phyloP scores from a whole-genome alignment of 1,139 yeast genomes.

The Insectozyma bohioensis region DNA sequence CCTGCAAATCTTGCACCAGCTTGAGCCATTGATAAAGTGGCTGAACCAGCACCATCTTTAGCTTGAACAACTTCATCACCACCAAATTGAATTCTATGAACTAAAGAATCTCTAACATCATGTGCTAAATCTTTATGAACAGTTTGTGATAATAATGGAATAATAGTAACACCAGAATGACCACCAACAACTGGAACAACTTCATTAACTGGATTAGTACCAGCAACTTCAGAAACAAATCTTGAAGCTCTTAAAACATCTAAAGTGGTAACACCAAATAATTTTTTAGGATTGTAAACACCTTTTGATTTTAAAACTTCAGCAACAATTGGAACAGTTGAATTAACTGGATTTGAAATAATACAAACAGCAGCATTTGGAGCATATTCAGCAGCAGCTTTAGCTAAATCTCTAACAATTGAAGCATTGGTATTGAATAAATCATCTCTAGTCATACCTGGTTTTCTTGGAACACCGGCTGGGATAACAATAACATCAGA shows the following conservation, averaged over 20 bases:
- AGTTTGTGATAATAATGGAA: conserved; percentile 77
- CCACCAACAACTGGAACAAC: conserved; percentile 91
- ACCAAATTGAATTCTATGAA: conserved; percentile 91
- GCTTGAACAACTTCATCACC: conserved; percentile 98
- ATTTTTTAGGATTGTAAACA: conserved; percentile 72
- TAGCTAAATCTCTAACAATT: conserved; percentile 80
- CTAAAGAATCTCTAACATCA: conserved; percentile 64
- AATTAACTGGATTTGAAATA: conserved; percentile 94
- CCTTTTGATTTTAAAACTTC: conserved; percentile 77
- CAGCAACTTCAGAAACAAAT: conserved; percentile 61
- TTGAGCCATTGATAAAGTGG: conserved; percentile 95
- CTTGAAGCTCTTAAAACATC: conserved; percentile 90
- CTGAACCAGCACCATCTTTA: conserved; percentile 92
- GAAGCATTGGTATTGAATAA: conserved; percentile 91
- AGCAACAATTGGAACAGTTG: conserved; percentile 91
- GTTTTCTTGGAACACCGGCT: conserved; percentile 97
- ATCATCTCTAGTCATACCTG: conserved; percentile 98
- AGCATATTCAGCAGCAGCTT: conserved; percentile 69
- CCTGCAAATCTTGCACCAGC: conserved; percentile 84
- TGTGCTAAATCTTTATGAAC: conserved; percentile 48
- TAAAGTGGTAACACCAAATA: conserved; percentile 91
- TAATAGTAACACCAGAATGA: conserved; percentile 94
- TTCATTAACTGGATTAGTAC: conserved; percentile 57
- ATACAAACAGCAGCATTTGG: conserved; percentile 77
- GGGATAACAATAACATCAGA: conserved; percentile 85